A percentile compares a stretch with the other conserved stretches of the same genome.
Evolutionary conservation across 1,139 yeast genomes (phyloP).

Genomic region (Protomyces pachydermus): DNA sequence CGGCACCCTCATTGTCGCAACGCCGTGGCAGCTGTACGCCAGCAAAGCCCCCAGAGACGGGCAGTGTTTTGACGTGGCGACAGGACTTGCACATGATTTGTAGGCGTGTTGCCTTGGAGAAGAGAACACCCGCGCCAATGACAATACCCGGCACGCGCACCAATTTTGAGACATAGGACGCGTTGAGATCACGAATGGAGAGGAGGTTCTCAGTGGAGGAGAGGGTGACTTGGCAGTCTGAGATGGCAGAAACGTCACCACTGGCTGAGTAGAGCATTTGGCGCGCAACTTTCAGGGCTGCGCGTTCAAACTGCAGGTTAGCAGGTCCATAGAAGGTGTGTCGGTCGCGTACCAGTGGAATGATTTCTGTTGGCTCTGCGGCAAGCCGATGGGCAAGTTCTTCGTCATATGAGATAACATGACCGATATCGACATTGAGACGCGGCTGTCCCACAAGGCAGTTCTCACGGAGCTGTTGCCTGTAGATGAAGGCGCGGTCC

Average conservation of each 20-base stretch:
- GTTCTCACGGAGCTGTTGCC: constrained; percentile 83
- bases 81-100: constrained; percentile 86
- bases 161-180: constrained; percentile 82
- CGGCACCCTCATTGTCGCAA: constrained; percentile 56
- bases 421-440: constrained; percentile 74
- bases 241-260: constrained; percentile 53
- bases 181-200: constrained; percentile 74
- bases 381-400: constrained; percentile 76
- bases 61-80: constrained; percentile 66
- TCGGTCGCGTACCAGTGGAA: constrained; percentile 50
- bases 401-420: constrained; percentile 80
- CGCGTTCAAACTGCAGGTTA: constrained; percentile 57
- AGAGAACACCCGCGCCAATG: constrained; percentile 82
- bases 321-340: neutral
- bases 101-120: constrained; percentile 80
- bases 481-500: constrained; percentile 73
- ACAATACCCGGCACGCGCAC: constrained; percentile 90
- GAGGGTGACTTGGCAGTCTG: constrained; percentile 76
- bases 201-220: constrained; percentile 67
- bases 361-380: constrained; percentile 84
- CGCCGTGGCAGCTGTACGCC: constrained; percentile 66
- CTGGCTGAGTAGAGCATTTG: constrained; percentile 60
- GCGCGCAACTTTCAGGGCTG: constrained; percentile 86
- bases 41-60: constrained; percentile 73
- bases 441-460: constrained; percentile 69